These are phyloP conservation scores for Lactarius indigo DNA, from an alignment of 768 basidiomycete genomes.

Conservation along the genomic window DNA sequence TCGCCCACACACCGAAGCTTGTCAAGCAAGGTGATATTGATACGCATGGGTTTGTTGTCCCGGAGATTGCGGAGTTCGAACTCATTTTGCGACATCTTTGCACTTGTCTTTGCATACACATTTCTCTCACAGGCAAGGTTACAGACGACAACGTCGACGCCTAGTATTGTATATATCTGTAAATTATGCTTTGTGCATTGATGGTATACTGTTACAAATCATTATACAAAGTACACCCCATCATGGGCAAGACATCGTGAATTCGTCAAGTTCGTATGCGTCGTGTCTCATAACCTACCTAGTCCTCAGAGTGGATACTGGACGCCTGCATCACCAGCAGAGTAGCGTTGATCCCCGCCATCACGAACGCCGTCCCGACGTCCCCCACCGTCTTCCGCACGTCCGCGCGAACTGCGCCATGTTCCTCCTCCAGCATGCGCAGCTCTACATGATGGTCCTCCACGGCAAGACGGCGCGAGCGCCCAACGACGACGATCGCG, in stretches of 20 bases:
- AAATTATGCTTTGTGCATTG: too few relatives aligned
- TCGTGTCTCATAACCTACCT: background rate
- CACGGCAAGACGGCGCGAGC: slow-evolving; percentile 68
- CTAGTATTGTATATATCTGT: too few relatives aligned
- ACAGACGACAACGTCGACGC: too few relatives aligned
- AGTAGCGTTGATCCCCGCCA: slow-evolving; percentile 53
- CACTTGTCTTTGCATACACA: too few relatives aligned
- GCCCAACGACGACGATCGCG: slow-evolving; percentile 65
- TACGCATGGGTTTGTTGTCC: too few relatives aligned
- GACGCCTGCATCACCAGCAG: slow-evolving; percentile 66
- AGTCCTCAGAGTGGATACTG: background rate
- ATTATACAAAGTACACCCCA: background rate
- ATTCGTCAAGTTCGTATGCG: background rate
- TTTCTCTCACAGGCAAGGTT: too few relatives aligned
- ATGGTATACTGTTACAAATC: too few relatives aligned
- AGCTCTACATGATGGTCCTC: slow-evolving; percentile 74
- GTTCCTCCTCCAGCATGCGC: slow-evolving; percentile 54
- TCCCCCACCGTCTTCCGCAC: slow-evolving; percentile 85
- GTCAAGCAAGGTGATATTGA: too few relatives aligned
- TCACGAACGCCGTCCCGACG: slow-evolving; percentile 72
- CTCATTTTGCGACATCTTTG: too few relatives aligned
- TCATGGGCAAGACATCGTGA: background rate
- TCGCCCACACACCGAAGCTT: too few relatives aligned
- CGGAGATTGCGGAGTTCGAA: too few relatives aligned
- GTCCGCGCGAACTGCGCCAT: slow-evolving; percentile 54